These are phyloP conservation scores for Inga laurina DNA, from an alignment of 306 rosid species.

Conservation along the genomic window DNA sequence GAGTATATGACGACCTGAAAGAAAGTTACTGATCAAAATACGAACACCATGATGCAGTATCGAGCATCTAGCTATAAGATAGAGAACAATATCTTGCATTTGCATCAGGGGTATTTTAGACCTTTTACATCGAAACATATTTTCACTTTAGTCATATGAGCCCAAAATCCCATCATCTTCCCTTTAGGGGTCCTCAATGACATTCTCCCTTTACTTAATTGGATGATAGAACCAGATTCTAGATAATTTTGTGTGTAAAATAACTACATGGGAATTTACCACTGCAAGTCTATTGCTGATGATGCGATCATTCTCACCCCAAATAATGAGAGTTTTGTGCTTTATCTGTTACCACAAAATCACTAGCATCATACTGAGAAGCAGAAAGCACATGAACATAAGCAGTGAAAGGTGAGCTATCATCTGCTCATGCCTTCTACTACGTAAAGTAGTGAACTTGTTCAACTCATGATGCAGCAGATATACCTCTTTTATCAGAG, in stretches of 20 bases:
- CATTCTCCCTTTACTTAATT: not conserved
- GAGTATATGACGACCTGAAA: not conserved
- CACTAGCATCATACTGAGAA: not conserved
- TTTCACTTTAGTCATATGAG: not conserved
- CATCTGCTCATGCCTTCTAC: not conserved
- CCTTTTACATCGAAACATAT: not conserved
- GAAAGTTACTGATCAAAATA: not conserved
- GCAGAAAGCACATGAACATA: not conserved
- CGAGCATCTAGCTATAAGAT: not conserved
- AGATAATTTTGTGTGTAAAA: not conserved
- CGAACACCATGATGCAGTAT: not conserved
- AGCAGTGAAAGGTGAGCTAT: not conserved
- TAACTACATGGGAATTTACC: slow-evolving; percentile 45
- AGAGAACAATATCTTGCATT: not conserved
- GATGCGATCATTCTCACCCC: slow-evolving; percentile 83
- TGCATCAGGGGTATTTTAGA: not conserved
- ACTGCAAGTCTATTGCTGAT: slow-evolving; percentile 74
- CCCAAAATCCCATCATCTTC: not conserved
- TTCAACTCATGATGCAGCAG: slow-evolving; percentile 17
- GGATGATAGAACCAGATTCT: not conserved
- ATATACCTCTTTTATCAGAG: slow-evolving; percentile 62
- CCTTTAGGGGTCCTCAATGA: not conserved
- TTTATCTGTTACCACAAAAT: slow-evolving; percentile 53
- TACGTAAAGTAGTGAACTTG: slow-evolving; percentile 4
- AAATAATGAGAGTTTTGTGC: slow-evolving; percentile 73